Base-by-base conservation (phyloP, 2,329 filamentous ascomycete species). In the Sarocladiaceae sp. region DNA sequence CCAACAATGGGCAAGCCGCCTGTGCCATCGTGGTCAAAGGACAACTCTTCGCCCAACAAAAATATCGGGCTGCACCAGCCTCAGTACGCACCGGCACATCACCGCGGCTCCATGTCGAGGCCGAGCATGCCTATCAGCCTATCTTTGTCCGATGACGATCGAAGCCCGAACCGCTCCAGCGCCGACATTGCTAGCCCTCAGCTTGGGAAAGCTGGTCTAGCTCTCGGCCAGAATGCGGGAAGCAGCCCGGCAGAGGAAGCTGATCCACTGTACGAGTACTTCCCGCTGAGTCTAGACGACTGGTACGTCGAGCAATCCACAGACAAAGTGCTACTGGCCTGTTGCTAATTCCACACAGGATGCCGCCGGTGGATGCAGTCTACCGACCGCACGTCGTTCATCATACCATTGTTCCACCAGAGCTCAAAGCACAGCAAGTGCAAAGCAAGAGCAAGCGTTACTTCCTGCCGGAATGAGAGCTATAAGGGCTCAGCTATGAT, bases 351-450 rank as follows among this genome's bases (percentile, higher is more conserved):
- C 2, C 27, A 27, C 21, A 35, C 34, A 78, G 78, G 82, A 88
- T 90, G 78, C 85, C 85, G 2, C 88, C 88, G 1, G 87, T 94
- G 3, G 88, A 95, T 62, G 88, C 88, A 4, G 83, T 95, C 13
- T 95, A 95, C 60, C 74, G 88, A 40, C 91, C 90, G 5, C 90
- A 96, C 61, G 88, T 95, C 13, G 90, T 96, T 3, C 91, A 97
- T 64, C 90, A 96, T 60, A 91, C 86, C 13, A 76, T 77, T 37
- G 70, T 85, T 39, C 81, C 82, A 9, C 74, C 78, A 4, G 83
- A 87, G 53, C 73, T 84, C 55, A 85, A 85, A 57, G 82, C 83
- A 2, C 78, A 83, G 49, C 78, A 83, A 53, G 68, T 79, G 2
- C 71, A 76, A 53, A 83, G 70, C 55, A 82, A 80, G 57, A 75